Evolutionary conservation across 805 yeast genomes (phyloP).

Genomic region (Komagataella phaffii): DNA sequence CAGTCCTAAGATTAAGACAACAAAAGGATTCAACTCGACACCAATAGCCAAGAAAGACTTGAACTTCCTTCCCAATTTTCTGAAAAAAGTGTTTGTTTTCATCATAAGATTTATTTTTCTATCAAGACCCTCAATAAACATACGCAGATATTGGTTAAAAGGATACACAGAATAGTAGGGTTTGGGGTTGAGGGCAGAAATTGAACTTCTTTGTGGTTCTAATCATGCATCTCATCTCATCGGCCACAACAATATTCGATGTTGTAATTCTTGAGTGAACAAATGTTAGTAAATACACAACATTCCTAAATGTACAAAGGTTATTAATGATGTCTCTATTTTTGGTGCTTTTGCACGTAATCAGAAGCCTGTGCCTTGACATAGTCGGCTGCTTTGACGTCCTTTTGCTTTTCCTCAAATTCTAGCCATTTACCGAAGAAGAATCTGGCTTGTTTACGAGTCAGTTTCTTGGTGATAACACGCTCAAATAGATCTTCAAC

Average conservation of each 20-base stretch:
- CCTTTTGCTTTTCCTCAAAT: conserved; percentile 59
- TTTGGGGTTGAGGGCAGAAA: background rate
- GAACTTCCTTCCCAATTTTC: background rate
- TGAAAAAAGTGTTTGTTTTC: background rate
- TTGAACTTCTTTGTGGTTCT: background rate
- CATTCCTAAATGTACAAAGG: background rate
- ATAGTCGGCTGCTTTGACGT: conserved; percentile 59
- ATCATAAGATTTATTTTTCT: background rate
- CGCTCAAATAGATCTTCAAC: conserved; percentile 78
- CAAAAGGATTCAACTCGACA: background rate
- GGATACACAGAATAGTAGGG: background rate
- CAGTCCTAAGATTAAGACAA: background rate
- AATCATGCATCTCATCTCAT: background rate
- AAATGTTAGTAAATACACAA: background rate
- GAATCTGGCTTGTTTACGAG: conserved; percentile 85
- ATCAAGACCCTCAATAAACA: background rate
- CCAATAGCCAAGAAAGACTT: background rate
- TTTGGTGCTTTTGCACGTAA: conserved; percentile 21
- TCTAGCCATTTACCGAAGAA: conserved; percentile 88
- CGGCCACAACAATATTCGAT: background rate
- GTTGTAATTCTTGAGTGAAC: background rate
- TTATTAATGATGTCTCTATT: background rate
- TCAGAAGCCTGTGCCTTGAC: conserved; percentile 88
- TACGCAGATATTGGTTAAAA: background rate
- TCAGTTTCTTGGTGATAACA: conserved; percentile 50